Base-by-base conservation (phyloP, 148 eudicot genomes). In the Limonium bicolor region DNA sequence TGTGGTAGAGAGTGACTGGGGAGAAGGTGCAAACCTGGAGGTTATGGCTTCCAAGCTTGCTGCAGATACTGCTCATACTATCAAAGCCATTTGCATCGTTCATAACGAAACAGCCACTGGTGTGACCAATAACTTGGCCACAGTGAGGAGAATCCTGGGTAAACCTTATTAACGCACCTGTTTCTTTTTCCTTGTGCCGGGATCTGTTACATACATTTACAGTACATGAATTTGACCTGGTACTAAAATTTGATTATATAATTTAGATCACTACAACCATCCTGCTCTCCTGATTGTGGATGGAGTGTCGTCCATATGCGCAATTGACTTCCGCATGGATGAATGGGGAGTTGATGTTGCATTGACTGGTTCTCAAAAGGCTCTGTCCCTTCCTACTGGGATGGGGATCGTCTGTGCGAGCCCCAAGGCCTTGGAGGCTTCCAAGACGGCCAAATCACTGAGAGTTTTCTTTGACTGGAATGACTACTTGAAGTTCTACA, bases 51-150 rank as follows among this genome's bases (percentile, higher is more conserved):
- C 93, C 11, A 85, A 90, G 53, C 55, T 90, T 22, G 95, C 80
- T 25, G 82, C 76, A 36, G 99, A 90, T 53, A 56, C 59, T 29
- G 52, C 68, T 7, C 99, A 85, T 41, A 78, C 85, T 25, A 85
- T 90, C 51, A 90, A 90, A 68, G 99, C 99, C 51, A 62, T 90
- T 48, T 90, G 99, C 65, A 85, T 90, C 44, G 99, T 90, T 23
- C 99, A 90, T 67, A 90, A 90, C 60, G 99, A 90, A 69, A 90
- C 99, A 6, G 95, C 99, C 16, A 90, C 99, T 45, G 99, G 99
- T 24, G 99, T 90, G 34, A 85, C 99, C 72, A 90, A 90, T 76
- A 90, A 90, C 70, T 61, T 90, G 66, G 87, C 95, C 49, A 57
- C 93, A 45, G 95, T 90, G 11, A 55, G 99, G 36, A 80, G 71